Evolutionary conservation across 1,139 yeast species (phyloP), one percentile per base, ranked within the genome.

Genomic region (Diutina ranongensis): DNA sequence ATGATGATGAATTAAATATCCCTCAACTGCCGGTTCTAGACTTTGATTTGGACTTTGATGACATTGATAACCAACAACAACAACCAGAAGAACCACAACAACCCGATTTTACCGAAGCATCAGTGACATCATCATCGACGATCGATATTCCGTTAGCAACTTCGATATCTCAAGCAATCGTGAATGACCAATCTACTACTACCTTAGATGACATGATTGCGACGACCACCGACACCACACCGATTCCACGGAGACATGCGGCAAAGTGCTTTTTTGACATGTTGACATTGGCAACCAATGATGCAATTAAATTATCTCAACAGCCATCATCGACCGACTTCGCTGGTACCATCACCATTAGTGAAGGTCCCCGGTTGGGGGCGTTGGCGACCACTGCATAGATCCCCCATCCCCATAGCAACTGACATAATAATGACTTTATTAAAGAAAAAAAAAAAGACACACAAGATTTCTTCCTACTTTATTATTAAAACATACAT

Each of bases 191-290:
- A 31, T 31, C 34, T 15, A 9, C 15, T 9, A 31, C 34, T 12
- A 27, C 34, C 15, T n/a, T 31, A 10, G 5, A 5, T 15, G 13
- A 31, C 5, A 19, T 35, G 8, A 35, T 35, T 21, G 40, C n/a
- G 10, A 15, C 28, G 8, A 35, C 27, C 27, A 20, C 25, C 21
- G 40, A 21, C 9, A 12, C 40, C 15, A n/a, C 15, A 16, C 27
- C 40, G 4, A 20, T 38, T 44, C 41, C 46, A 44, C 15, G 73
- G 54, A 68, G 68, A 51, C 80, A 82, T 54, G 92, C 89, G 1
- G 76, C 88, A 9, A 76, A 78, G 55, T 75, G 85, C 51, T 88
- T 88, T 62, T 87, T 88, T 57, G 95, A 88, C 58, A 62, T 88
- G 58, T 68, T 89, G 55, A 92, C 87, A 1, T 67, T 88, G 51